Percentiles rank a stretch among this genome's conserved stretches.
phyloP scores from a whole-genome alignment of 345 rosid genomes.

The Gossypium ekmanianum region DNA sequence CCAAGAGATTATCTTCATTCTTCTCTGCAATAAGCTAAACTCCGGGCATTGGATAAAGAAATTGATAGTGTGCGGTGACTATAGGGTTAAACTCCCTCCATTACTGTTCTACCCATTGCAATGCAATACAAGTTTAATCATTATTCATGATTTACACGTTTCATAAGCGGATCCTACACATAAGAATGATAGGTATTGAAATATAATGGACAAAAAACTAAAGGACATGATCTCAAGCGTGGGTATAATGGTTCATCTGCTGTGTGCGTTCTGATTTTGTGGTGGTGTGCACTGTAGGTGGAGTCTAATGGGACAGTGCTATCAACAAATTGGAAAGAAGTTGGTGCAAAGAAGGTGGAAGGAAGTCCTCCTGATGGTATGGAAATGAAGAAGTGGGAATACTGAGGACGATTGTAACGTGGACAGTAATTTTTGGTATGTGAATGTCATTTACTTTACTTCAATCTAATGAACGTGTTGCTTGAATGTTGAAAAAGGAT shows the following conservation, averaged over 20 bases:
- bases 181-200: no score
- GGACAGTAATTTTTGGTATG: conserved; percentile 16
- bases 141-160: no score
- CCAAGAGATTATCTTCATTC: neutral
- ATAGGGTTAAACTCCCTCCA: no score
- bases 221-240: no score
- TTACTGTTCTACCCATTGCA: no score
- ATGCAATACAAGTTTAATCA: no score
- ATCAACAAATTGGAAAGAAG: conserved; percentile 94
- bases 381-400: conserved; percentile 93
- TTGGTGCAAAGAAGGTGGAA: conserved; percentile 77
- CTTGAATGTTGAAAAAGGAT: no score
- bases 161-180: no score
- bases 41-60: neutral
- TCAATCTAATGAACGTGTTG: neutral
- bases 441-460: conserved; percentile 2
- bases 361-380: conserved; percentile 95
- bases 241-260: neutral
- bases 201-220: no score
- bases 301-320: conserved; percentile 93
- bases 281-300: conserved; percentile 38
- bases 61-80: neutral
- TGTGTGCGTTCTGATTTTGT: conserved; percentile 13
- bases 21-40: neutral
- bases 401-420: conserved; percentile 22